Conservation (phyloP, 129 eudicot species). For the Rutidosis leptorrhynchoides region DNA sequence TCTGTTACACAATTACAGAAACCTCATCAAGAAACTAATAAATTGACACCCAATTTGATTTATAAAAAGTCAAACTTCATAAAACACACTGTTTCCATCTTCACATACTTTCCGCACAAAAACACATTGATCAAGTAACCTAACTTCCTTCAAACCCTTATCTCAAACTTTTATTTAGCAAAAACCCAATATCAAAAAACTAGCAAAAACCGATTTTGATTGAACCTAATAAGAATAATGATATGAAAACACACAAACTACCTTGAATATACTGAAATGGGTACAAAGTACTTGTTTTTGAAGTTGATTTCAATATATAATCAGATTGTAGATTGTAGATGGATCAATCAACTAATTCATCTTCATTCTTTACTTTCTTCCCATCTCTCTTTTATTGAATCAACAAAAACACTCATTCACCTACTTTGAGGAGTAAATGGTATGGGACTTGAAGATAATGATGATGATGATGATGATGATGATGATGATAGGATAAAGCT, state of each 20-base stretch:
- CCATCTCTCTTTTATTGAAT: slow-evolving; percentile 6
- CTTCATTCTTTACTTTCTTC: slow-evolving; percentile 19
- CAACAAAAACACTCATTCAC: slow-evolving; percentile 13
- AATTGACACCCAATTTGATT: slow-evolving; percentile 22
- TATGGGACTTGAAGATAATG: slow-evolving; percentile 20
- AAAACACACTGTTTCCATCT: slow-evolving; percentile 32
- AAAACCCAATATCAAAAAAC: slow-evolving; percentile 22
- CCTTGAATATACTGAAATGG: slow-evolving; percentile 33
- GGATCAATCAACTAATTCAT: slow-evolving; percentile 26
- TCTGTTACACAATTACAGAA: slow-evolving; percentile 4
- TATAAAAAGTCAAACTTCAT: slow-evolving; percentile 17
- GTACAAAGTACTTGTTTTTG: slow-evolving; percentile 10
- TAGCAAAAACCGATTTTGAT: slow-evolving; percentile 23
- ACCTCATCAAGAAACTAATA: not conserved
- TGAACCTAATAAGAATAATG: slow-evolving; percentile 9
- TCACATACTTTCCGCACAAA: slow-evolving; percentile 24
- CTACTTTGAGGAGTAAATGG: slow-evolving; percentile 17
- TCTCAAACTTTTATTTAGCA: slow-evolving; percentile 14
- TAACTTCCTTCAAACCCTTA: slow-evolving; percentile 8
- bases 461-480: not conserved
- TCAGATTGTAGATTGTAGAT: slow-evolving; percentile 27
- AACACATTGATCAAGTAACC: slow-evolving; percentile 32
- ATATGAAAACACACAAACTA: slow-evolving; percentile 18
- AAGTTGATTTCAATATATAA: slow-evolving; percentile 23
- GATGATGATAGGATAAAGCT: slow-evolving; percentile 31